These are phyloP conservation scores for Aureobasidium melanogenum DNA, from an alignment of 2,329 filamentous ascomycete species.

Conservation along the genomic window DNA sequence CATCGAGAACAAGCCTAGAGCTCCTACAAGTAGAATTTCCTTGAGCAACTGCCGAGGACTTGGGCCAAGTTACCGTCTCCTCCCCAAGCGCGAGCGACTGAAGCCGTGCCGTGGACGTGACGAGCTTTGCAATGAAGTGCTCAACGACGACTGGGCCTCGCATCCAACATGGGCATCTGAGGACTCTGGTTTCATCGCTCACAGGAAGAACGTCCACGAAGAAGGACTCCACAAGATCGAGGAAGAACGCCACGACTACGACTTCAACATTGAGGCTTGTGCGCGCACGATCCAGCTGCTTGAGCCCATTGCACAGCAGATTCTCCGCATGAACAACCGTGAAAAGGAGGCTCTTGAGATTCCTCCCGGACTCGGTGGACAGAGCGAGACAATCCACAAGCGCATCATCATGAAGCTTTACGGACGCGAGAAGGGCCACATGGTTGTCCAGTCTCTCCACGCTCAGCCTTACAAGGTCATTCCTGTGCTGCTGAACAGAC, in stretches of 20 bases:
- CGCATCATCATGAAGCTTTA: constrained; percentile 97
- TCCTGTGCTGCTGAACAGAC: constrained; percentile 74
- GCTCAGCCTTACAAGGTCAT: constrained; percentile 75
- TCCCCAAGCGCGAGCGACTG: constrained; percentile 82
- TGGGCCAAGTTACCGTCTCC: constrained; percentile 85
- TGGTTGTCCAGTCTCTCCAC: constrained; percentile 83
- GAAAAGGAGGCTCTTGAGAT: constrained; percentile 71
- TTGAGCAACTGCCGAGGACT: constrained; percentile 92
- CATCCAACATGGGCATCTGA: constrained; percentile 98
- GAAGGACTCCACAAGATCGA: constrained; percentile 93
- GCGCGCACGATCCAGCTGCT: constrained; percentile 91
- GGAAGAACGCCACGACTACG: constrained; percentile 96
- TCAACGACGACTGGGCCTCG: constrained; percentile 98
- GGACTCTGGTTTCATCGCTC: constrained; percentile 93
- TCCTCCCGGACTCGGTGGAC: constrained; percentile 75
- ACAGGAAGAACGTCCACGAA: constrained; percentile 92
- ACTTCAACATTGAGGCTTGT: constrained; percentile 95
- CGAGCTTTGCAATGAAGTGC: constrained; percentile 82
- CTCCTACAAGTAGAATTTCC: constrained; percentile 74
- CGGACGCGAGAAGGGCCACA: constrained; percentile 69
- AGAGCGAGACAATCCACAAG: constrained; percentile 94
- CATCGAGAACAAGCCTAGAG: constrained; percentile 68
- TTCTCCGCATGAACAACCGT: constrained; percentile 63
- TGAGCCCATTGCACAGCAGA: constrained; percentile 85
- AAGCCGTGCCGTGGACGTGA: constrained; percentile 91